phyloP scores from a whole-genome alignment of 2,329 filamentous ascomycete species.

The Hyphodiscus sp. region DNA sequence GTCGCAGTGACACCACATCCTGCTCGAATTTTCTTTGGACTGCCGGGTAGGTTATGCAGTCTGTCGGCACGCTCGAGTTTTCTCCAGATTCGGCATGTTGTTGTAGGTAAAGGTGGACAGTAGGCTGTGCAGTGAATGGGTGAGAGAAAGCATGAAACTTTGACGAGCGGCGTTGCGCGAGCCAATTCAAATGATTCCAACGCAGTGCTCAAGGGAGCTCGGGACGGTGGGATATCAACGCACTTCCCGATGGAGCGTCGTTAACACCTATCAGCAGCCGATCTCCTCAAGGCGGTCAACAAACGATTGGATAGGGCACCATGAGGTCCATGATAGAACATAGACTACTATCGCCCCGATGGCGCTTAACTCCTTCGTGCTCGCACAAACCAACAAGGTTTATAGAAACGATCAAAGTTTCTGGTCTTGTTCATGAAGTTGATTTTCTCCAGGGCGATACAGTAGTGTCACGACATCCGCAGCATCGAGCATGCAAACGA shows the following conservation, averaged over 20 bases:
- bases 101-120: neutral
- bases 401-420: neutral
- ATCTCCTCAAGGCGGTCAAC: neutral
- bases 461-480: neutral
- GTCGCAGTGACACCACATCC: constrained; percentile 7
- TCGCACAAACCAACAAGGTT: neutral
- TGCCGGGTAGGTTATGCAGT: neutral
- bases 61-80: neutral
- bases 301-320: neutral
- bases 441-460: neutral
- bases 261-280: neutral
- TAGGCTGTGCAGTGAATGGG: neutral
- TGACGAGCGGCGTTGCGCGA: constrained; percentile 2
- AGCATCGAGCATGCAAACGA: neutral
- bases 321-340: neutral
- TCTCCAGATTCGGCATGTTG: neutral
- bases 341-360: neutral
- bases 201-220: neutral
- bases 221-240: constrained; percentile 4
- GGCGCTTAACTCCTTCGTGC: too few species aligned
- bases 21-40: constrained; percentile 4
- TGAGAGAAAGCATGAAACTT: too few species aligned
- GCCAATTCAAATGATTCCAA: neutral
- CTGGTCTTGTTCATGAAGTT: neutral
- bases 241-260: neutral